Evolutionary conservation across 2,329 filamentous ascomycete genomes (phyloP), one percentile per base, ranked within the genome.

Genomic region (Lomentospora prolificans): DNA sequence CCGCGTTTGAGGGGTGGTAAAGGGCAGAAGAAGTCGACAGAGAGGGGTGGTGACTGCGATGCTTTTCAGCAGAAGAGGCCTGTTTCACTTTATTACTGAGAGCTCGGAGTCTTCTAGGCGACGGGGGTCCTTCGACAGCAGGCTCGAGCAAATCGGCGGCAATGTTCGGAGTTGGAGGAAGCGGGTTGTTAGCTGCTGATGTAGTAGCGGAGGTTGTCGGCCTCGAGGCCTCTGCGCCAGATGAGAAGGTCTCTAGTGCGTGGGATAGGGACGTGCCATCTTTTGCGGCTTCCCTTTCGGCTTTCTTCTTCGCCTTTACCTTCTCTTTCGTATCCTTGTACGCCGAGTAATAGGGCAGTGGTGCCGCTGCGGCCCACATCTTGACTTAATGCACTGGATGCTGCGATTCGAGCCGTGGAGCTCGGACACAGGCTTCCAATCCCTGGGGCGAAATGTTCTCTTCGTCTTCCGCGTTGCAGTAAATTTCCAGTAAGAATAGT

Each of bases 71-170:
- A 55, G 73, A 70, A 24, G 80, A 79, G 24, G 74, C 72, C 63
- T 75, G 72, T 66, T 76, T 81, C 74, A 82, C 76, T 67, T 83
- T 78, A 65, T 78, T 77, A 65, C 72, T 82, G 54, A 83, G 71
- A 57, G 78, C 78, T 60, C 81, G 77, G 61, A 83, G 75, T 59
- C 75, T 75, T 62, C 81, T 77, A 27, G 82, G 79, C 31, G 81
- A 85, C 0, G 81, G 80, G 41, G 81, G 81, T 17, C 79, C 78
- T 61, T 85, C 79, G 56, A 84, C 68, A 58, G 81, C 75, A 51
- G 81, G 80, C 57, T 77, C 80, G 57, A 85, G 67, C 55, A 79
- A 70, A 57, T 78, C 75, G 58, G 69, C 63, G 51, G 72, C 17
- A 10, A 48, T 22, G 22, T 48, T 48, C 12, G 44, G 22, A 14